Base-by-base conservation (phyloP, 108 stramenopile genomes). In the Bacterosira constricta region DNA sequence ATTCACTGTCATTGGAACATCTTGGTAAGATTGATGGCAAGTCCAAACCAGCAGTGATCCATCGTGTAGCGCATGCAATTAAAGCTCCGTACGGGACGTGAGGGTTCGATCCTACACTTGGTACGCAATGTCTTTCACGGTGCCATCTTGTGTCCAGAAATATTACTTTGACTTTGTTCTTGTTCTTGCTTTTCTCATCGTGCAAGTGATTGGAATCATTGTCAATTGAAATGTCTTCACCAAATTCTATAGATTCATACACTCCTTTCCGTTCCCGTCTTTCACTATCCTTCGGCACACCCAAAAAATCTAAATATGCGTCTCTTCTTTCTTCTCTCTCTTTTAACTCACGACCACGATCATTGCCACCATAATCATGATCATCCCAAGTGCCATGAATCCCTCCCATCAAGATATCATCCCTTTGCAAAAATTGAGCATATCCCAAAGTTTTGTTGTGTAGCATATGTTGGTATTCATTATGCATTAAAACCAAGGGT, bases 281-380 rank as follows among this genome's bases (percentile, higher is more conserved):
- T 10, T 37, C 12, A 30, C 35, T 34, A 20, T 37, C 59, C 9
- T 54, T 47, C 11, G 68, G 25, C 0, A 75, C 85, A 3, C 88
- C 81, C 49, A 93, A 63, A 83, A 94, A 96, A 12, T 92, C 70
- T 61, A 88, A 81, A 72, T 82, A 97, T n/a, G 69, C 41, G 17
- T 77, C 52, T 46, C 77, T 78, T 23, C 92, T 73, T 26, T 70
- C 81, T 21, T 66, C 50, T 41, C 81, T 84, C 6, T 86, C 56
- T 1, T 69, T 75, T 68, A 93, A 72, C 20, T 86, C 71, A 12
- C 54, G 60, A 2, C 94, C 96, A 41, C 78, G 79, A 79, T 97
- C 94, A 75, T 97, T 97, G 2, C 78, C 91, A 26, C 96, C 96
- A 63, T 90, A 97, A 52, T 97, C 96, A 69, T 97, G 96, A 83